A percentile compares a stretch with the other conserved stretches of the same genome.
Conservation (phyloP, 2,329 filamentous ascomycete species). For the Lomentospora prolificans region DNA sequence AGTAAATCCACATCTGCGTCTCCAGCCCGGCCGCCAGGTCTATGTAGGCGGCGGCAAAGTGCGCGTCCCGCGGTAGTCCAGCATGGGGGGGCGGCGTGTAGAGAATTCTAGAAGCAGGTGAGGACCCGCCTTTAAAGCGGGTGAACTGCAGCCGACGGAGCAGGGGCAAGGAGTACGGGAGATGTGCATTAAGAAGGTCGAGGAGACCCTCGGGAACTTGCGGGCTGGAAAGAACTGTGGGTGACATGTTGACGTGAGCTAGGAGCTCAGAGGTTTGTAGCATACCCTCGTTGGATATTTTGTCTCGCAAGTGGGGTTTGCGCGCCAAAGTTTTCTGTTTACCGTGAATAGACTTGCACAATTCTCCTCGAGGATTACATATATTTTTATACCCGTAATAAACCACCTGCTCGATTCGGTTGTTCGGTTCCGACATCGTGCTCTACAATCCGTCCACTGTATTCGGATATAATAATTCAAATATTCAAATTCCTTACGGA, state of each 20-base stretch:
- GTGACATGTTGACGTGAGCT: not conserved
- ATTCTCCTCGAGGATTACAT: no score
- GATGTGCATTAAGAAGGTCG: constrained; percentile 33
- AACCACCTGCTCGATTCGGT: no score
- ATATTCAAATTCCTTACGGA: no score
- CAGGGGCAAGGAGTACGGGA: constrained; percentile 51
- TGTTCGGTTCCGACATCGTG: no score
- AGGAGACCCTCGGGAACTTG: constrained; percentile 4
- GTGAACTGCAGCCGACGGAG: constrained; percentile 54
- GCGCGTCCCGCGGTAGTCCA: not conserved
- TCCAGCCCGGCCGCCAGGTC: constrained; percentile 52
- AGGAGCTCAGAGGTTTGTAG: no score
- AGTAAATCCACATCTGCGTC: constrained; percentile 57
- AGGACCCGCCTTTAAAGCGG: not conserved
- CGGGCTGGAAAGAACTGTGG: not conserved
- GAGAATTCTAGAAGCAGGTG: constrained; percentile 21
- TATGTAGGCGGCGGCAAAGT: constrained; percentile 49
- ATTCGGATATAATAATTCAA: no score
- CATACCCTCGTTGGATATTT: no score
- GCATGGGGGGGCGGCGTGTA: constrained; percentile 18
- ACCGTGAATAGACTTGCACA: no score
- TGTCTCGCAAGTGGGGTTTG: no score
- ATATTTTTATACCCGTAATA: no score
- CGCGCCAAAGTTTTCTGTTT: no score
- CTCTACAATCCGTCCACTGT: no score